A percentile compares a stretch with the other conserved stretches of the same genome.
Evolutionary conservation across 2,329 filamentous ascomycete species (phyloP).

Genomic region (Pseudogymnoascus sp.): DNA sequence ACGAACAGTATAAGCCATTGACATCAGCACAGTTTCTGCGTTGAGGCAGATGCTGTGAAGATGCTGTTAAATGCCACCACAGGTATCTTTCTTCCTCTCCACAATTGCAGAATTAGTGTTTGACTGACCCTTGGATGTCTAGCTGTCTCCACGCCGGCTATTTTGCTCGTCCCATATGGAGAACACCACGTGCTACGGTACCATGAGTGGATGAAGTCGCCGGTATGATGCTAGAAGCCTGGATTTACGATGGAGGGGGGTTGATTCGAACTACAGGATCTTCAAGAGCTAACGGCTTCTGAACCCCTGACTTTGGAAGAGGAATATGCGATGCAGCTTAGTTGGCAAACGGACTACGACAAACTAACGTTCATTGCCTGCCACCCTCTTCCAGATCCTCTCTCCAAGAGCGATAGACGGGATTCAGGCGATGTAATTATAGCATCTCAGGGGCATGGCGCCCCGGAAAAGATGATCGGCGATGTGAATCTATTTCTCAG

Average conservation of each 20-base stretch:
- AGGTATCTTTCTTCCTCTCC: constrained; percentile 18
- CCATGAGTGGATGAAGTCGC: constrained; percentile 77
- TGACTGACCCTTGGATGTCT: constrained; percentile 18
- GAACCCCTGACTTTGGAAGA: constrained; percentile 73
- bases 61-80: constrained; percentile 31
- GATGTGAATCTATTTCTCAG: constrained; percentile 79
- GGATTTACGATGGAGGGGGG: constrained; percentile 26
- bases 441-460: constrained; percentile 44
- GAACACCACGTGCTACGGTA: constrained; percentile 74
- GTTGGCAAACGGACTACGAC: constrained; percentile 73
- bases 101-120: neutral
- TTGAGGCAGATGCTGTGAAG: neutral
- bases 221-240: constrained; percentile 47
- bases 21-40: neutral
- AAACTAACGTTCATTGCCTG: constrained; percentile 92
- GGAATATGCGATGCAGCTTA: constrained; percentile 85
- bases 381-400: constrained; percentile 13
- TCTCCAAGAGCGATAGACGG: neutral
- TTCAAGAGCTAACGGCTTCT: constrained; percentile 80
- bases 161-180: constrained; percentile 80
- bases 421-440: constrained; percentile 9
- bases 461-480: constrained; percentile 54
- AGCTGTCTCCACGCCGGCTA: constrained; percentile 60
- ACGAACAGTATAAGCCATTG: neutral
- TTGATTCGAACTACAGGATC: constrained; percentile 41